phyloP scores from a whole-genome alignment of 805 yeast genomes.

The Saccharomycopsis synnaedendra region DNA sequence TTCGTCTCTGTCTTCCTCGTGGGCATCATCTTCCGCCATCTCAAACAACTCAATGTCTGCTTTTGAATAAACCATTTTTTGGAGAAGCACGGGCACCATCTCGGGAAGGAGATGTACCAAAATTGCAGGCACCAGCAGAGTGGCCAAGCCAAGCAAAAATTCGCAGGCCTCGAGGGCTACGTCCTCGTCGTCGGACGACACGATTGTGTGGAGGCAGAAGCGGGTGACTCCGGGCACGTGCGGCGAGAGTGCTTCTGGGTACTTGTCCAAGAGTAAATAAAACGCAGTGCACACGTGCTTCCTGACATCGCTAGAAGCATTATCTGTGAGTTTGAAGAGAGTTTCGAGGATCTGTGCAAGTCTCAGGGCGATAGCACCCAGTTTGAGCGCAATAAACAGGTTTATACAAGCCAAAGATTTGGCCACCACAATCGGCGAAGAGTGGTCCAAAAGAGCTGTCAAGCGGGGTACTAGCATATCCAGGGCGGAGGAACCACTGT shows the following conservation, averaged over 20 bases:
- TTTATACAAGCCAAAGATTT: conserved; percentile 62
- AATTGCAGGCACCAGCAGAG: conserved; percentile 42
- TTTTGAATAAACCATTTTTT: conserved; percentile 81
- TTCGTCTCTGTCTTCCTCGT: conserved; percentile 71
- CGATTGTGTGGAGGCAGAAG: conserved; percentile 73
- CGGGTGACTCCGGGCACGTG: conserved; percentile 80
- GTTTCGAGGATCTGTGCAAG: conserved; percentile 55
- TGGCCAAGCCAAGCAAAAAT: conserved; percentile 66
- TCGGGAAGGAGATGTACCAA: conserved; percentile 46
- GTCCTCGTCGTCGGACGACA: conserved; percentile 34
- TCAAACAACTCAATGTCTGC: conserved; percentile 61
- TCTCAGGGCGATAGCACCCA: conserved; percentile 53
- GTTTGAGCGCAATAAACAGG: conserved; percentile 57
- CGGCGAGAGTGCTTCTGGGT: conserved; percentile 72
- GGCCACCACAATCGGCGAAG: conserved; percentile 41
- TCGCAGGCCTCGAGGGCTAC: conserved; percentile 92
- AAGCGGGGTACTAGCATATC: conserved; percentile 57
- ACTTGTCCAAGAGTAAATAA: conserved; percentile 53
- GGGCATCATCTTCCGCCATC: conserved; percentile 64
- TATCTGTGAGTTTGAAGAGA: conserved; percentile 56
- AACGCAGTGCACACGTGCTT: conserved; percentile 72
- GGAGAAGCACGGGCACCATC: conserved; percentile 68
- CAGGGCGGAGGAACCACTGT: conserved; percentile 56
- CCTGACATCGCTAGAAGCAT: conserved; percentile 49
- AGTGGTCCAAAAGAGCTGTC: conserved; percentile 35